Evolutionary conservation across 208 protist species (phyloP).

Genomic region (Acanthamoeba pearcei): DNA sequence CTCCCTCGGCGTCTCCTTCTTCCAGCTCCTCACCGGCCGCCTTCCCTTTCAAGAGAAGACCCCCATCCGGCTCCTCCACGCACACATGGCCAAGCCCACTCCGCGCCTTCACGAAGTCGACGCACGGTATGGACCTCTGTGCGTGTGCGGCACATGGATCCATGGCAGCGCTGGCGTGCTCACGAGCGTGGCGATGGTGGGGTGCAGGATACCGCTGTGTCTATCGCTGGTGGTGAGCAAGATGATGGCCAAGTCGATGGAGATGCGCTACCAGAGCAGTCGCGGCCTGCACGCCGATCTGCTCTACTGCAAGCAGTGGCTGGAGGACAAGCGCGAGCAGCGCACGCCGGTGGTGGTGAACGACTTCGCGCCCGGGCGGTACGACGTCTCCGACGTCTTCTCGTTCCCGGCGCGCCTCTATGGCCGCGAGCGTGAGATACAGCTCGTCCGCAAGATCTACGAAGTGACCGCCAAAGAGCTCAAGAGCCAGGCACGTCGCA

Average conservation of each 20-base stretch:
- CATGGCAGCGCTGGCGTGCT: neutral
- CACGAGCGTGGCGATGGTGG: neutral
- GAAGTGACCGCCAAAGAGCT: neutral
- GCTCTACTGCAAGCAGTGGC: neutral
- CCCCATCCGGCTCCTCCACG: conserved; percentile 52
- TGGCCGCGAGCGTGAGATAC: conserved; percentile 37
- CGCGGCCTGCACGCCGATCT: conserved; percentile 36
- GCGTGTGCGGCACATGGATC: neutral
- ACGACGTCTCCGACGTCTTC: conserved; percentile 73
- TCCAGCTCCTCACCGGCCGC: conserved; percentile 26
- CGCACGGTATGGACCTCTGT: neutral
- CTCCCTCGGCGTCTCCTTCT: conserved; percentile 67
- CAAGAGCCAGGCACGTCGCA: neutral
- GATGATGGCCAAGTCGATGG: conserved; percentile 61
- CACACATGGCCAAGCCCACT: conserved; percentile 68
- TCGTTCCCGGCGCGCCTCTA: conserved; percentile 28
- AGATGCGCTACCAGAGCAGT: conserved; percentile 58
- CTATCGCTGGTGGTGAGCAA: conserved; percentile 50
- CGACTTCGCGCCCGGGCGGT: conserved; percentile 26
- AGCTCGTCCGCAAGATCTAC: neutral
- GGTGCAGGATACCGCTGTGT: conserved; percentile 5
- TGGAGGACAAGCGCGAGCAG: neutral
- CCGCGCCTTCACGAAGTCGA: conserved; percentile 47
- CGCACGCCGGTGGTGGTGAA: neutral
- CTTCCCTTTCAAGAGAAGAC: conserved; percentile 57